Evolutionary conservation across 2,329 filamentous ascomycete species (phyloP), one percentile per base, ranked within the genome.

Genomic region (Myotisia sp.): DNA sequence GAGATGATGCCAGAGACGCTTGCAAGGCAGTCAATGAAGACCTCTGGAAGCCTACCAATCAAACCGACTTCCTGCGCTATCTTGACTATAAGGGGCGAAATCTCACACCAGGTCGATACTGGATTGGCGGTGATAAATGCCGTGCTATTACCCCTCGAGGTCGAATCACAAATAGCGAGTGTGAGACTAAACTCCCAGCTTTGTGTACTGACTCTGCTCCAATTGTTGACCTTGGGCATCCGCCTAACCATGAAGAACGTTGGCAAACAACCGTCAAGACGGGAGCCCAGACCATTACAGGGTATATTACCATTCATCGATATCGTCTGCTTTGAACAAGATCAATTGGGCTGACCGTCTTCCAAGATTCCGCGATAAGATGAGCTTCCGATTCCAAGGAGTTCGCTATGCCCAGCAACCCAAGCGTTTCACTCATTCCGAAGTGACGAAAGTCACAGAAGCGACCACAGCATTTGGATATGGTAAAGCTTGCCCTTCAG

Each of bases 321-420:
- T 24, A 9, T 24, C 22, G 12, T 24, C 8, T 8, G 8, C 22
- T 24, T 3, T 24, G 22, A 9, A 3, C 12, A 24, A 8, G 8
- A 24, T 9, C 2, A 9, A 24, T 9, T 9, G 12, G 22, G 22
- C n/a, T n/a, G n/a, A n/a, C n/a, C n/a, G n/a, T n/a, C 8, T 8
- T 9, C 8, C 9, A 9, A 29, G 29, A 7, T 32, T 18, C 17
- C 29, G 29, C 6, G 29, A 32, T 20, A 21, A 21, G 21, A 9
- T 9, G 13, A n/a, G 9, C 9, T 32, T 32, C 16, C 29, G 29
- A 9, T 32, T 32, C 17, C 29, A 18, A 21, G 29, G 29, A 2
- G 9, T 32, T 21, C 29, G 13, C 6, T 32, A 32, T 20, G 29
- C 29, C 8, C 9, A 17, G 10, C 29, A 17, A 17, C 29, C 29